Conservation (phyloP, 108 stramenopile genomes). For the Aurantiochytrium sp. region DNA sequence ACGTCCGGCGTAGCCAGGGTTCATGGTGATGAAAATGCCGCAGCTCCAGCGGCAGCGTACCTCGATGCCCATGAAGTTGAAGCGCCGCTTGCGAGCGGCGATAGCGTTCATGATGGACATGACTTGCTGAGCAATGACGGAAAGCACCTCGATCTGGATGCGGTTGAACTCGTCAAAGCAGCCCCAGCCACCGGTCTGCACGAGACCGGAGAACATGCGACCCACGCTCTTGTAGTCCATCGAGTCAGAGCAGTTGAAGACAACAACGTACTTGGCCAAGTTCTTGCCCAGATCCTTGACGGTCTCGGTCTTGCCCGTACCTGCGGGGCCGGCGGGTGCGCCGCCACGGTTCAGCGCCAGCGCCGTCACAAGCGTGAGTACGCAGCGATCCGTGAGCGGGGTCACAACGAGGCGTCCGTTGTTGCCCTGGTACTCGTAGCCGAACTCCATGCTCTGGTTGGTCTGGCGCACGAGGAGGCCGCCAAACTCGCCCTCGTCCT, state of each 20-base stretch:
- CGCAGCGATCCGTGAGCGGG: conserved; percentile 64
- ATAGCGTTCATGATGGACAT: conserved; percentile 60
- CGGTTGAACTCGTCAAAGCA: conserved; percentile 72
- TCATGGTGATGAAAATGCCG: conserved; percentile 72
- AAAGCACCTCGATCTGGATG: conserved; percentile 70
- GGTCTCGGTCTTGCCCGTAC: conserved; percentile 67
- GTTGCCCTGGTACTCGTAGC: conserved; percentile 70
- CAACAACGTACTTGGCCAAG: conserved; percentile 66
- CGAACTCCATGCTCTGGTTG: conserved; percentile 53
- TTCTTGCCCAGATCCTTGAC: conserved; percentile 68
- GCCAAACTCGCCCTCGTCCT: conserved; percentile 50
- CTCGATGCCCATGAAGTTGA: conserved; percentile 59
- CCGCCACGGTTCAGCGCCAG: conserved; percentile 65
- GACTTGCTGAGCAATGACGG: conserved; percentile 68
- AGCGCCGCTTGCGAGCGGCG: conserved; percentile 31
- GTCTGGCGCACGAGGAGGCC: conserved; percentile 59
- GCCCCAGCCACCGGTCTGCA: conserved; percentile 64
- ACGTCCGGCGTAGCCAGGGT: conserved; percentile 68
- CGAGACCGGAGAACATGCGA: conserved; percentile 65
- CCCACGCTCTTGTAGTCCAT: conserved; percentile 68
- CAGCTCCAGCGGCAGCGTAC: conserved; percentile 57
- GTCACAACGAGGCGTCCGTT: conserved; percentile 67
- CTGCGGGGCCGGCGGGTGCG: conserved; percentile 64
- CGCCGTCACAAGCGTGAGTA: conserved; percentile 63
- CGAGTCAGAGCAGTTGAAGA: conserved; percentile 66